These are phyloP conservation scores for Trichoderma erinaceum DNA, from an alignment of 495 filamentous ascomycete genomes.

Conservation along the genomic window DNA sequence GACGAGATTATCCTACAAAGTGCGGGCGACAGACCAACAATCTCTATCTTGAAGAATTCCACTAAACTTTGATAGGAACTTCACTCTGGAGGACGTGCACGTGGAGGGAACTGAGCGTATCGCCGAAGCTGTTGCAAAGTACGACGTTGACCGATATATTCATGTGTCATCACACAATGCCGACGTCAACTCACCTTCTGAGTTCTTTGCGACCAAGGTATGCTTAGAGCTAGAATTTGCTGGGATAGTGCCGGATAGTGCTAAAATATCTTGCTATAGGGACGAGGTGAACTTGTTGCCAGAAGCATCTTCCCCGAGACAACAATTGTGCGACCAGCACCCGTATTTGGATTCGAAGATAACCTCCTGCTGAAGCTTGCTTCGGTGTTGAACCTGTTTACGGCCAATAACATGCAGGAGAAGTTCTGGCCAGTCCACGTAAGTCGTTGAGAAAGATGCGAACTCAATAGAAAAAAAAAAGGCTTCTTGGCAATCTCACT, in stretches of 20 bases:
- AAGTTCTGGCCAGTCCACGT: slow-evolving; percentile 89
- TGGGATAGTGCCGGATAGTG: not conserved
- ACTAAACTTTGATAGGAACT: slow-evolving; percentile 59
- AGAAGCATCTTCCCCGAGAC: slow-evolving; percentile 94
- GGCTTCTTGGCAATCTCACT: not conserved
- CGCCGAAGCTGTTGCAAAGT: slow-evolving; percentile 92
- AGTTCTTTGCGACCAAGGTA: slow-evolving; percentile 89
- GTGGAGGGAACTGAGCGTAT: slow-evolving; percentile 94
- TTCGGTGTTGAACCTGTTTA: slow-evolving; percentile 69
- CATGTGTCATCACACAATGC: slow-evolving; percentile 96
- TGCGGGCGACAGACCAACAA: slow-evolving; percentile 36
- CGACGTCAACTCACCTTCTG: slow-evolving; percentile 67
- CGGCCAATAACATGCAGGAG: slow-evolving; percentile 87
- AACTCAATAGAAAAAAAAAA: too few species aligned
- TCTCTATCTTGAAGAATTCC: not conserved
- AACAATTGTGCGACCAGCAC: slow-evolving; percentile 91
- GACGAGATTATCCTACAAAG: slow-evolving; percentile 94
- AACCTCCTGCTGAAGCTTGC: slow-evolving; percentile 83
- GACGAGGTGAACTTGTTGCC: slow-evolving; percentile 71
- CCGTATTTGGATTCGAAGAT: slow-evolving; percentile 93
- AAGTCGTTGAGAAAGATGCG: slow-evolving; percentile 31
- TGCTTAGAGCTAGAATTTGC: slow-evolving; percentile 15
- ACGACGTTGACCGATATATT: slow-evolving; percentile 94
- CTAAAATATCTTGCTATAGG: slow-evolving; percentile 45
- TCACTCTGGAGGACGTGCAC: slow-evolving; percentile 84